Evolutionary conservation across 2,329 filamentous ascomycete genomes (phyloP).

Genomic region (Trichoderma afroharzianum): DNA sequence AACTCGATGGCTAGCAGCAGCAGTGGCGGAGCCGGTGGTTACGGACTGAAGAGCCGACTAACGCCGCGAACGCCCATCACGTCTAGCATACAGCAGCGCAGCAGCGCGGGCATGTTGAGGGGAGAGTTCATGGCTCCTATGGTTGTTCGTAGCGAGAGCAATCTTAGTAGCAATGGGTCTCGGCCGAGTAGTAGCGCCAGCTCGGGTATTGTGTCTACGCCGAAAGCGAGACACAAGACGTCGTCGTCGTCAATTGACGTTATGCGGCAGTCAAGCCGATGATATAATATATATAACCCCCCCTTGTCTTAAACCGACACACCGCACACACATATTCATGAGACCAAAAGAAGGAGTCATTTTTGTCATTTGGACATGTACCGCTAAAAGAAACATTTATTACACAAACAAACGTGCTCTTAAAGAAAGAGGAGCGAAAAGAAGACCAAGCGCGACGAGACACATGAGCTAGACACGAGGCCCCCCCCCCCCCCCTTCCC

Average conservation of each 20-base stretch:
- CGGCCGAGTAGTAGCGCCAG: slow-evolving; percentile 21
- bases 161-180: slow-evolving; percentile 26
- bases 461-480: not conserved
- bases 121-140: slow-evolving; percentile 26
- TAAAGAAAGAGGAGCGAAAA: not conserved
- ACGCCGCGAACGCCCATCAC: slow-evolving; percentile 36
- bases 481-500: too few species aligned
- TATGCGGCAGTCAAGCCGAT: slow-evolving; percentile 11
- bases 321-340: not conserved
- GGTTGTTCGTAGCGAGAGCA: slow-evolving; percentile 38
- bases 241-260: slow-evolving; percentile 10
- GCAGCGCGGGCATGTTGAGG: slow-evolving; percentile 20
- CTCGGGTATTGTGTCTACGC: not conserved
- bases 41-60: slow-evolving; percentile 35
- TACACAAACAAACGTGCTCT: not conserved
- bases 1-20: slow-evolving; percentile 25
- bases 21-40: not conserved
- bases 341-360: not conserved
- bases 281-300: not conserved
- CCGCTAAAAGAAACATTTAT: not conserved
- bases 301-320: not conserved
- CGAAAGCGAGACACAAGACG: slow-evolving; percentile 11
- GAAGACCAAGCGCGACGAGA: not conserved
- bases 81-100: slow-evolving; percentile 24
- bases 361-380: not conserved